Evolutionary conservation across 495 filamentous ascomycete species (phyloP).

Genomic region (Elasticomyces elasticus): DNA sequence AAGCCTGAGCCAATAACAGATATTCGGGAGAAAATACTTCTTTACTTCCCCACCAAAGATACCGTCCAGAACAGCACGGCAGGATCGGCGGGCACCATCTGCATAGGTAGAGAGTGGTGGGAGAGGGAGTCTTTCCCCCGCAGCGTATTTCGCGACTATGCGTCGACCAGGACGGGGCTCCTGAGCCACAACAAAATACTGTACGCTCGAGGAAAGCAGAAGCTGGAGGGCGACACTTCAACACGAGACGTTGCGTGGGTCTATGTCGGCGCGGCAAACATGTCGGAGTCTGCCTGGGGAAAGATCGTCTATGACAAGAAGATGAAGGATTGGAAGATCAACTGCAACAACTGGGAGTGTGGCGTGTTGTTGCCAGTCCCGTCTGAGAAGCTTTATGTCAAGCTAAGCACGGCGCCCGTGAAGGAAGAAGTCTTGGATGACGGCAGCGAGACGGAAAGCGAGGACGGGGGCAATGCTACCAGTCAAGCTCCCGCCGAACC

Average conservation of each 20-base stretch:
- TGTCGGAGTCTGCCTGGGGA: slow-evolving; percentile 90
- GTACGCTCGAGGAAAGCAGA: slow-evolving; percentile 47
- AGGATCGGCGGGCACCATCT: slow-evolving; percentile 65
- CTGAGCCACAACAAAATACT: slow-evolving; percentile 88
- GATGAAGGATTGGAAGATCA: slow-evolving; percentile 59
- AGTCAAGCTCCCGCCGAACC: slow-evolving; percentile 2
- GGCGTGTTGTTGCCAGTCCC: slow-evolving; percentile 62
- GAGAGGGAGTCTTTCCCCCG: slow-evolving; percentile 55
- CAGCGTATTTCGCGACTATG: slow-evolving; percentile 61
- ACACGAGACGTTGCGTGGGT: slow-evolving; percentile 47
- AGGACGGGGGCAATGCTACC: not conserved
- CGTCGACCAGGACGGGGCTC: slow-evolving; percentile 52
- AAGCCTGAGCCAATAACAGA: slow-evolving; percentile 12
- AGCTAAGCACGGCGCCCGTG: not conserved
- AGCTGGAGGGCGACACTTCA: slow-evolving; percentile 8
- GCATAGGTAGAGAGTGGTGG: slow-evolving; percentile 61
- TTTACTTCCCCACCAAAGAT: slow-evolving; percentile 74
- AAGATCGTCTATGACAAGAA: slow-evolving; percentile 56
- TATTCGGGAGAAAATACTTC: slow-evolving; percentile 48
- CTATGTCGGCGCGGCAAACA: slow-evolving; percentile 87
- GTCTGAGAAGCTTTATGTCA: slow-evolving; percentile 3
- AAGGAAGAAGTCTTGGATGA: slow-evolving; percentile 14
- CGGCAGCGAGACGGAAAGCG: slow-evolving; percentile 15
- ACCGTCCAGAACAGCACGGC: slow-evolving; percentile 59
- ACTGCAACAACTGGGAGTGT: slow-evolving; percentile 92